A percentile compares a stretch with the other conserved stretches of the same genome.
Evolutionary conservation across 805 yeast species (phyloP).

Genomic region (Cyberlindnera mississippiensis): DNA sequence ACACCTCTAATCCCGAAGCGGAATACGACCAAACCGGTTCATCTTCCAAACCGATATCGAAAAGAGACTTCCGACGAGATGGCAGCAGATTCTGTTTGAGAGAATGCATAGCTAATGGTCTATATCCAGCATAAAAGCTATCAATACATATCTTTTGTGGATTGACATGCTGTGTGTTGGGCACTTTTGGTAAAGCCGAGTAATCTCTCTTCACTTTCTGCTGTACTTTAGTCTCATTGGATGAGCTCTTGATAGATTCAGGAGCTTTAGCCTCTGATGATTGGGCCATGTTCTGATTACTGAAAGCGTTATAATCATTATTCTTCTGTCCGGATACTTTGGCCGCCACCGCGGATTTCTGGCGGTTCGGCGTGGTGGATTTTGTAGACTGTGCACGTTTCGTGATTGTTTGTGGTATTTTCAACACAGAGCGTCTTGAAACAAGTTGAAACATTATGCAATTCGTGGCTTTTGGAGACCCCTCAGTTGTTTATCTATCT

Average conservation of each 20-base stretch:
- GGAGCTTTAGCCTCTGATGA: slow-evolving; percentile 2
- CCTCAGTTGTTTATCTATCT: too few species aligned
- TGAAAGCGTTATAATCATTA: slow-evolving; percentile 25
- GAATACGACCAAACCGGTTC: slow-evolving; percentile 33
- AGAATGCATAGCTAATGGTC: slow-evolving; percentile 24
- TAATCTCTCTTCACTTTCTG: slow-evolving; percentile 18
- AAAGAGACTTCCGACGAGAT: slow-evolving; percentile 24
- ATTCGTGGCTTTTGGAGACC: not conserved
- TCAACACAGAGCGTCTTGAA: not conserved
- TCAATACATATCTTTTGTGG: slow-evolving; percentile 21
- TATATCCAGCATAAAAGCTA: slow-evolving; percentile 21
- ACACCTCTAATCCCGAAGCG: slow-evolving; percentile 34
- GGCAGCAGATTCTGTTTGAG: slow-evolving; percentile 30
- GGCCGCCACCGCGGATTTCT: slow-evolving; percentile 17
- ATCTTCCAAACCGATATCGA: slow-evolving; percentile 20
- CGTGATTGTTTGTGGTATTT: not conserved
- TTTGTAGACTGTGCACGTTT: slow-evolving; percentile 14
- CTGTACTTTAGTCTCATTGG: too few species aligned
- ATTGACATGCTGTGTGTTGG: slow-evolving; percentile 16
- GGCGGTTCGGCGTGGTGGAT: slow-evolving; percentile 1
- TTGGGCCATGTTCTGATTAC: slow-evolving; percentile 22
- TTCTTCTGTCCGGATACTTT: slow-evolving; percentile 17
- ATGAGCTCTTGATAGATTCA: not conserved
- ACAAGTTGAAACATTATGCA: slow-evolving; percentile 1
- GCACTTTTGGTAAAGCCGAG: slow-evolving; percentile 23